These are phyloP conservation scores for Candida berthetii DNA, from an alignment of 805 yeast genomes.

Conservation along the genomic window DNA sequence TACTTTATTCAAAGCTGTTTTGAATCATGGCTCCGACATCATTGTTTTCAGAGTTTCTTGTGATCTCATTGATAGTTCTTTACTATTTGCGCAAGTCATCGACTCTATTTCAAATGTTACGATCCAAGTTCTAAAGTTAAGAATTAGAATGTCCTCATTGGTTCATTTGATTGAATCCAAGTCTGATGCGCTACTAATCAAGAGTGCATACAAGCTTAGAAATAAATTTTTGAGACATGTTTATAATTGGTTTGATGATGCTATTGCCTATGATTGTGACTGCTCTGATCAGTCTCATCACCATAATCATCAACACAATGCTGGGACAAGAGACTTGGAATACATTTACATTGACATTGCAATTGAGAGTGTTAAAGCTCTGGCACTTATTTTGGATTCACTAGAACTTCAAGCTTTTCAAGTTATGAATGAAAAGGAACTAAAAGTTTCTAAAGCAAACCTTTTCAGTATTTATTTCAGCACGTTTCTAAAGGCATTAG, in stretches of 20 bases:
- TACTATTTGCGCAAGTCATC: constrained; percentile 11
- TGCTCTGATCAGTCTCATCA: constrained; percentile 10
- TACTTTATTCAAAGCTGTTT: constrained; percentile 34
- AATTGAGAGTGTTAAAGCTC: constrained; percentile 53
- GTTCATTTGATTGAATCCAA: constrained; percentile 28
- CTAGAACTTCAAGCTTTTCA: constrained; percentile 55
- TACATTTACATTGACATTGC: constrained; percentile 54
- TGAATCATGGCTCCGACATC: constrained; percentile 25
- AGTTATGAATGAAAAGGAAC: constrained; percentile 45
- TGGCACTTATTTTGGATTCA: constrained; percentile 49
- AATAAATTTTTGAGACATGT: constrained; percentile 39
- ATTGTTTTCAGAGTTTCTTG: constrained; percentile 26
- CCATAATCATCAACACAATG: constrained; percentile 3
- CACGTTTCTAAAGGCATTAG: constrained; percentile 41
- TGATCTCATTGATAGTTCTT: constrained; percentile 21
- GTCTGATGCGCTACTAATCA: constrained; percentile 26
- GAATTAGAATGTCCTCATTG: constrained; percentile 36
- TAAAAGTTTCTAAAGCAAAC: constrained; percentile 48
- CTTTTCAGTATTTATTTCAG: constrained; percentile 68
- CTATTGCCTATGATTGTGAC: constrained; percentile 36
- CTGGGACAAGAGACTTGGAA: constrained; percentile 34
- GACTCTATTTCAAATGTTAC: constrained; percentile 8
- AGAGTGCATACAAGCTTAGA: constrained; percentile 41
- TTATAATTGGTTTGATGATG: constrained; percentile 48
- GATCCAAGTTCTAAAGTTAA: constrained; percentile 24